Evolutionary conservation across 176 grass and related monocot genomes (phyloP).

Genomic region (Eleusine coracana): DNA sequence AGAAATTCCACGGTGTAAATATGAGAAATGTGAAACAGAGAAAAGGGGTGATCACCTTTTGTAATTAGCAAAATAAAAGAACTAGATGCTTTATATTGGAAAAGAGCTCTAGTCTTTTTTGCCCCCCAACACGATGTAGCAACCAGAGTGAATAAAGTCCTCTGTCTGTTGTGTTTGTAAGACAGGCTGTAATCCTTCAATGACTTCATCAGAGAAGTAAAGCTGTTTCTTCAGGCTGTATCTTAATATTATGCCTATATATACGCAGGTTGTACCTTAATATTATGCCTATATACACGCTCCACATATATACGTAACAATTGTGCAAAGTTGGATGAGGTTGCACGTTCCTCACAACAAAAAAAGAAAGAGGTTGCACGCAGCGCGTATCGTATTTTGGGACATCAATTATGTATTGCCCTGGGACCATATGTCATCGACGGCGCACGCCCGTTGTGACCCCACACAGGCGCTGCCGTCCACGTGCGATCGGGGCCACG

Average conservation of each 20-base stretch:
- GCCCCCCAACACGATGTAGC: background rate
- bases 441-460: background rate
- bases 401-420: too few relatives aligned
- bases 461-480: background rate
- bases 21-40: conserved; percentile 61
- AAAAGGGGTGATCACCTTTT: conserved; percentile 24
- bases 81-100: conserved; percentile 40
- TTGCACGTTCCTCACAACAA: too few relatives aligned
- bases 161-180: background rate
- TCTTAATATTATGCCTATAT: background rate
- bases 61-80: conserved; percentile 46
- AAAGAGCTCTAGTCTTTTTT: conserved; percentile 25
- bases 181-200: background rate
- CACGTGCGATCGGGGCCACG: conserved; percentile 17
- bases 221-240: background rate
- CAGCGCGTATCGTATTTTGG: too few relatives aligned
- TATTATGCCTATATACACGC: too few relatives aligned
- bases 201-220: background rate
- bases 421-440: too few relatives aligned
- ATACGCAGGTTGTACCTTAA: background rate
- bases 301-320: too few relatives aligned
- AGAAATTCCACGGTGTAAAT: conserved; percentile 63
- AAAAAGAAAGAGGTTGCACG: too few relatives aligned
- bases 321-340: too few relatives aligned
- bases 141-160: conserved; percentile 6